Conservation (phyloP, 441 rosid genomes). For the Melastoma candidum region DNA sequence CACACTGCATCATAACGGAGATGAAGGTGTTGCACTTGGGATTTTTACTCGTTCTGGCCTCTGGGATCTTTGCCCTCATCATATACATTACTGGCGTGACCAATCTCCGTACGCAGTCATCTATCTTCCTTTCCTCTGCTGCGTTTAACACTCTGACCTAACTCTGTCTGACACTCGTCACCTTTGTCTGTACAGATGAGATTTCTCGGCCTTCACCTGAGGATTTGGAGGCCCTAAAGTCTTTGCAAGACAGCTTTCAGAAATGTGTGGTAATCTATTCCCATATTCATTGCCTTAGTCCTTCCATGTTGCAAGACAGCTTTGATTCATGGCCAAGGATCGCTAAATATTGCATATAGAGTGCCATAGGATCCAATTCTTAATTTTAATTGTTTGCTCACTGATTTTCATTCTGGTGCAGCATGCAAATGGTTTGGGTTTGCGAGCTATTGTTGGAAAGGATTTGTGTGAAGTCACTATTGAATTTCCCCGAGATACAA, state of each 20-base stretch:
- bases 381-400: too few relatives aligned
- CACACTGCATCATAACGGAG: too few relatives aligned
- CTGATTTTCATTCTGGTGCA: conserved; percentile 25
- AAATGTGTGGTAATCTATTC: conserved; percentile 75
- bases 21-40: conserved; percentile 66
- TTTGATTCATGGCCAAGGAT: neutral
- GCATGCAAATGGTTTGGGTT: conserved; percentile 87
- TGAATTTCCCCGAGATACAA: conserved; percentile 61
- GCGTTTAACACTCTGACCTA: neutral
- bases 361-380: too few relatives aligned
- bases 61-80: conserved; percentile 66
- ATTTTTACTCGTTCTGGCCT: conserved; percentile 47
- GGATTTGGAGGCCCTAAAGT: conserved; percentile 60
- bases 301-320: neutral
- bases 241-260: conserved; percentile 53
- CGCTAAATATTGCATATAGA: too few relatives aligned
- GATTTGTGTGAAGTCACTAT: conserved; percentile 60
- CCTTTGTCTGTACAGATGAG: conserved; percentile 31
- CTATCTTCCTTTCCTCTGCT: conserved; percentile 1
- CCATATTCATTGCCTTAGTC: neutral
- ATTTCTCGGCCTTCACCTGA: conserved; percentile 38
- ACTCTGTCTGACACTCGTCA: conserved; percentile 10
- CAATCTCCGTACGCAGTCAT: conserved; percentile 32
- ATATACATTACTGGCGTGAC: conserved; percentile 74
- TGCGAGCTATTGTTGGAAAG: conserved; percentile 51